Base-by-base conservation (phyloP, 768 basidiomycete genomes). In the Russula abietina region DNA sequence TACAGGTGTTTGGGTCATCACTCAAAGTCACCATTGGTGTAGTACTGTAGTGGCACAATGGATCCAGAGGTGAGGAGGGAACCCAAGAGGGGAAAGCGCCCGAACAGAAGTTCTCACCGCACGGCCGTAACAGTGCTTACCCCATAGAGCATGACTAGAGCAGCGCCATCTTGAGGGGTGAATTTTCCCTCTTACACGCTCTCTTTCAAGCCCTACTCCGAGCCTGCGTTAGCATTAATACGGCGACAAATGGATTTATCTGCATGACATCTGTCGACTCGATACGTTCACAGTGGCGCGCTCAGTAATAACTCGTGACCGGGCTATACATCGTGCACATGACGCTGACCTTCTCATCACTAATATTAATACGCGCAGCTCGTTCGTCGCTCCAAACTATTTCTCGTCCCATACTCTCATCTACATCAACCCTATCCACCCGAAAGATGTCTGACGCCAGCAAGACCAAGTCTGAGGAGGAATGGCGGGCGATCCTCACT, bases 401-500 rank as follows among this genome's bases (percentile, higher is more conserved):
- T 14, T 33, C 49, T 14, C 58, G 53, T 55, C 33, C 38, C 26
- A 38, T 17, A 11, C 7, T 43, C 39, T 28, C n/a, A n/a, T 22
- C 33, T 19, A 8, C 24, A 43, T 30, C 48, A 36, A 33, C 11
- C n/a, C 14, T 14, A 24, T 30, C 24, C 32, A 28, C 52, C 9
- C 52, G 61, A 56, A 64, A 50, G 39, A 75, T 75, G 73, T 54
- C 70, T 28, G 62, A 68, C 51, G 12, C 67, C 24, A 67, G 57
- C 54, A 69, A 70, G 64, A 28, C 58, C 17, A 84, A 91, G 77
- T 77, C 83, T 36, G 91, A 93, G 7, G 73, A 77, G 10, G 93
- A 96, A 73, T 97, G 93, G 93, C 81, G 83, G 64, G 90, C 92
- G 2, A 72, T 91, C 49, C 80, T 97, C 53, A 82, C 84, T 30